Conservation (phyloP, 2,329 filamentous ascomycete genomes). For the Meredithiella fracta region DNA sequence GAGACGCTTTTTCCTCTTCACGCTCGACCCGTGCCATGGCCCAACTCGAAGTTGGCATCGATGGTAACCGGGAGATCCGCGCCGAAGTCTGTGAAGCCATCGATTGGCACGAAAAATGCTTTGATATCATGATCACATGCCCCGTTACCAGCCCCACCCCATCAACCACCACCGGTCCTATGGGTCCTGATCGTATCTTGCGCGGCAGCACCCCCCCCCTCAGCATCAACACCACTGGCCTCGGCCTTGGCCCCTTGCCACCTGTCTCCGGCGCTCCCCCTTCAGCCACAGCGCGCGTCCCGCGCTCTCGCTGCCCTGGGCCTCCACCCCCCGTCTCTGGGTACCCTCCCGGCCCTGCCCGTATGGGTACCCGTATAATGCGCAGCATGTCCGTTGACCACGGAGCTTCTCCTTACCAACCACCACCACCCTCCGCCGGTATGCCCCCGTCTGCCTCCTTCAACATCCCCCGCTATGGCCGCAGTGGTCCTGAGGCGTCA, state of each 20-base stretch:
- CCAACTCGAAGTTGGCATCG: slow-evolving; percentile 12
- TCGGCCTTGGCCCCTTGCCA: neutral
- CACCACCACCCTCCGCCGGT: neutral
- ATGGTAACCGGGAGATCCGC: slow-evolving; percentile 12
- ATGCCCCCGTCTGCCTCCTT: neutral
- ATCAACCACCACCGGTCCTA: neutral
- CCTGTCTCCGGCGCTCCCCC: neutral
- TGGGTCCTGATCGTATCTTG: slow-evolving; percentile 6
- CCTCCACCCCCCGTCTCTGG: slow-evolving; percentile 10
- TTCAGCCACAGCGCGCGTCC: neutral
- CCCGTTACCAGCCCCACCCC: neutral
- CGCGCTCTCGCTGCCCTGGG: slow-evolving; percentile 4
- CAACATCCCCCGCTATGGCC: neutral
- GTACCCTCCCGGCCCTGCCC: slow-evolving; percentile 6
- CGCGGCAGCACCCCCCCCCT: slow-evolving; percentile 9
- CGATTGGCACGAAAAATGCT: slow-evolving; percentile 13
- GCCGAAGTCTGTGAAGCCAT: slow-evolving; percentile 13
- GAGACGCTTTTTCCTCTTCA: neutral
- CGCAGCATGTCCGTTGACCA: slow-evolving; percentile 14
- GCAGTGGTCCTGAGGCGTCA: neutral
- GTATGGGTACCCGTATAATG: neutral
- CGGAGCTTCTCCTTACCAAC: slow-evolving; percentile 8
- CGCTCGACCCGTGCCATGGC: slow-evolving; percentile 7
- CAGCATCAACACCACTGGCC: slow-evolving; percentile 3
- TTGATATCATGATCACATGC: slow-evolving; percentile 12